Evolutionary conservation across 306 rosid genomes (phyloP).

Genomic region (Dalbergia oliveri): DNA sequence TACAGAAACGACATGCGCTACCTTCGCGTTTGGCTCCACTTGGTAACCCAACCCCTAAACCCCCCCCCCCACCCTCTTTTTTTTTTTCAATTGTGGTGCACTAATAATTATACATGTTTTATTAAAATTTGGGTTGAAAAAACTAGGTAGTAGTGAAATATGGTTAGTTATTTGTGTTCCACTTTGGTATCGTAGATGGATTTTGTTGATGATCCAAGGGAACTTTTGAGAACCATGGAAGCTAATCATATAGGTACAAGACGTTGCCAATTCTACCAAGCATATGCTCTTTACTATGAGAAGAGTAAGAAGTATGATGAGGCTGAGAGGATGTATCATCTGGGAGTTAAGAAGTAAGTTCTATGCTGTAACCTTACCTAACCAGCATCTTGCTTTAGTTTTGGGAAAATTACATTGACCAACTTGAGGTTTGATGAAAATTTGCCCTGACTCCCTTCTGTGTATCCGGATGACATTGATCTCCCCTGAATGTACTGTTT

Average conservation of each 20-base stretch:
- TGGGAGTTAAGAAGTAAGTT: constrained; percentile 71
- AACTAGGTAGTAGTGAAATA: not conserved
- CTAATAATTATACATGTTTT: not conserved
- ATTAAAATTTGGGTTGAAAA: constrained; percentile 18
- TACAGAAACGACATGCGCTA: constrained; percentile 85
- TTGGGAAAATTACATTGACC: too few species aligned
- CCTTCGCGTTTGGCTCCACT: constrained; percentile 91
- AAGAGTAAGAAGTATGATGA: constrained; percentile 81
- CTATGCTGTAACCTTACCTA: constrained; percentile 26
- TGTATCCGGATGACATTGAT: too few species aligned
- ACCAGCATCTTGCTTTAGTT: constrained; percentile 13
- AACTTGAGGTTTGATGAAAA: too few species aligned
- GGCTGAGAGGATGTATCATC: constrained; percentile 73
- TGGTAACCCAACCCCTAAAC: constrained; percentile 58
- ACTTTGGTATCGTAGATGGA: constrained; percentile 73
- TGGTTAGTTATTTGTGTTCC: not conserved
- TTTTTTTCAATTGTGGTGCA: not conserved
- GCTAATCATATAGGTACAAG: constrained; percentile 74
- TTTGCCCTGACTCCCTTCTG: too few species aligned
- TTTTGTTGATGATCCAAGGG: constrained; percentile 71
- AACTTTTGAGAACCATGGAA: constrained; percentile 78
- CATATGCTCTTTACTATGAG: constrained; percentile 75
- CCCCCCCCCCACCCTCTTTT: not conserved
- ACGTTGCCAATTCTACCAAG: constrained; percentile 81
- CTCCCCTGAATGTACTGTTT: too few species aligned